Evolutionary conservation across 1,284 basidiomycete genomes (phyloP).

Genomic region (Ceratobasidium sp.): DNA sequence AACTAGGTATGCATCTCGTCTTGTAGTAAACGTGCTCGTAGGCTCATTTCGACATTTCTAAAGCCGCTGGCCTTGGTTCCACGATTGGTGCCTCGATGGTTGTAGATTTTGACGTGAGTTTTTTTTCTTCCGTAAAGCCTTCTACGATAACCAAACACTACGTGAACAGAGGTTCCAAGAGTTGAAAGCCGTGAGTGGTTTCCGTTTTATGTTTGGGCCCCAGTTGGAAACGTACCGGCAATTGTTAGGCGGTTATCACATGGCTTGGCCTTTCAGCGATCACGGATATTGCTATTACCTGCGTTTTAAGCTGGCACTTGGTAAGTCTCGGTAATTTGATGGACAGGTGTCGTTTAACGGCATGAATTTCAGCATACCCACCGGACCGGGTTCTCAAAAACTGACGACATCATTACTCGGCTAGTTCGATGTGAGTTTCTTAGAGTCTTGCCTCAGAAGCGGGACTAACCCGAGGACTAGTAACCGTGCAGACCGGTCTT

Average conservation of each 20-base stretch:
- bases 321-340: conserved; percentile 52
- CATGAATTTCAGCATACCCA: conserved; percentile 57
- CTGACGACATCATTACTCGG: conserved; percentile 59
- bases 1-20: conserved; percentile 25
- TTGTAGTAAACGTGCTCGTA: background rate
- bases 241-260: conserved; percentile 52
- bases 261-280: conserved; percentile 53
- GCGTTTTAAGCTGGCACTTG: conserved; percentile 57
- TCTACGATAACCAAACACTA: no score
- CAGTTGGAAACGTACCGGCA: background rate
- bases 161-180: conserved; percentile 56
- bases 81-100: conserved; percentile 58
- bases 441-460: background rate
- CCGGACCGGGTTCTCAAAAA: conserved; percentile 58
- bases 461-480: conserved; percentile 50
- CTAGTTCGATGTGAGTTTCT: conserved; percentile 62
- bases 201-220: background rate
- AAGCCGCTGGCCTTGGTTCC: conserved; percentile 56
- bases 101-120: conserved; percentile 56
- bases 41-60: conserved; percentile 7
- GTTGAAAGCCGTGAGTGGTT: conserved; percentile 54
- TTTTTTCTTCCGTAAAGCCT: no score
- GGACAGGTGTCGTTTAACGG: background rate
- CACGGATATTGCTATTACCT: conserved; percentile 59
- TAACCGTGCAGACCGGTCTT: conserved; percentile 60